phyloP scores from a whole-genome alignment of 306 rosid genomes.

The Coriaria nepalensis region DNA sequence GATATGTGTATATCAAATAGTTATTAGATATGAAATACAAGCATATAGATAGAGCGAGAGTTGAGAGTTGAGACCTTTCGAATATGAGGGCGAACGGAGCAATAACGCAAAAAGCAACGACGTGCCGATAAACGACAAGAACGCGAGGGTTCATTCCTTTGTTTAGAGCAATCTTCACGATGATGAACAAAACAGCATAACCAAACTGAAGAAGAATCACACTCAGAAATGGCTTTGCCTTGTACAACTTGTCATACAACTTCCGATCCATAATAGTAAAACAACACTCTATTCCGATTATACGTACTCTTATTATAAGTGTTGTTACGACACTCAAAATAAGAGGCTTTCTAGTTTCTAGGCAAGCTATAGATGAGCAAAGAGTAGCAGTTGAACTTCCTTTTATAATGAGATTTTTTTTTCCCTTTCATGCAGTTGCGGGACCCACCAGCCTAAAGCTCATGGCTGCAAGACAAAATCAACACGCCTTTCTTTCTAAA shows the following conservation, averaged over 20 bases:
- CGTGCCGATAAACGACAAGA: conserved; percentile 17
- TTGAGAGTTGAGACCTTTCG: conserved; percentile 16
- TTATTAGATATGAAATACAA: background rate
- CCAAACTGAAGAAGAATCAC: conserved; percentile 18
- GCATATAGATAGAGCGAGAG: background rate
- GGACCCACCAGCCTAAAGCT: no score
- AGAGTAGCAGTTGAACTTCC: background rate
- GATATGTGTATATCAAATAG: no score
- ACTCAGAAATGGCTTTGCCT: conserved; percentile 15
- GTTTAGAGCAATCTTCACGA: conserved; percentile 21
- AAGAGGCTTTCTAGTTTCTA: no score
- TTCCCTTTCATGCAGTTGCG: no score
- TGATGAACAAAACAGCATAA: conserved; percentile 21
- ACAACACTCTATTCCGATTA: background rate
- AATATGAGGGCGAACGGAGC: conserved; percentile 24
- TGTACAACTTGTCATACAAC: conserved; percentile 4
- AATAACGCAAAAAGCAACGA: conserved; percentile 19
- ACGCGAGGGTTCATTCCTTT: conserved; percentile 28
- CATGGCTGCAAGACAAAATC: no score
- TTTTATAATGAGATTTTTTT: background rate
- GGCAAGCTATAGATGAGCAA: background rate
- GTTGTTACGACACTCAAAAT: no score
- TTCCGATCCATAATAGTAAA: background rate
- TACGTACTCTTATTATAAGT: no score
- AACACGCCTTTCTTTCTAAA: no score